phyloP scores from a whole-genome alignment of 768 basidiomycete genomes.

The Amanita molliuscula region DNA sequence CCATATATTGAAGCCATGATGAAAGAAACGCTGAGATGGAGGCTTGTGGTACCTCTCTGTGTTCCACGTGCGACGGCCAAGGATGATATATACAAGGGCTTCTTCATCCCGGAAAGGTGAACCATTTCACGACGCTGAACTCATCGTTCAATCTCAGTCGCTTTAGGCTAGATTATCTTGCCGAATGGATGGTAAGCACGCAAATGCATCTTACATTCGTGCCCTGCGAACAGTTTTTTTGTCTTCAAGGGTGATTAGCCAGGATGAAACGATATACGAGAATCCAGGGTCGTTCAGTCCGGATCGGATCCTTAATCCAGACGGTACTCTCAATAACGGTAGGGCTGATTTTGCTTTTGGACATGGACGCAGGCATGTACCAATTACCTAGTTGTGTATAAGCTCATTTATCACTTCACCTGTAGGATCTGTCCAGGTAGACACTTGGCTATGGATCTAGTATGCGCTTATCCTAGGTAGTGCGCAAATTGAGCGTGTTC shows the following conservation, averaged over 20 bases:
- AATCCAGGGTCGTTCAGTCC: background rate
- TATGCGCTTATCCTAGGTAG: background rate
- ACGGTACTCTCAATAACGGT: background rate
- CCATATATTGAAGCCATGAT: conserved; percentile 6
- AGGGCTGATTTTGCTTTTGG: background rate
- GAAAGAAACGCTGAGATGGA: conserved; percentile 4
- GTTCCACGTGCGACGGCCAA: background rate
- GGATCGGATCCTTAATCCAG: background rate
- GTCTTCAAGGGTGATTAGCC: background rate
- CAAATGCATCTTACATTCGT: background rate
- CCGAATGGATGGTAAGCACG: background rate
- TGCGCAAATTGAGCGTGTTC: too few relatives aligned
- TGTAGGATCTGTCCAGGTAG: conserved; percentile 14
- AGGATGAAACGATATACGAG: background rate
- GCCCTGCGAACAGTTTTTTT: background rate
- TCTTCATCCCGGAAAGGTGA: background rate
- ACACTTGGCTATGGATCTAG: conserved; percentile 13
- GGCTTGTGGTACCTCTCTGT: background rate
- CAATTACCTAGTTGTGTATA: too few relatives aligned
- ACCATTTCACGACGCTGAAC: background rate
- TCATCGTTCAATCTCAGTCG: too few relatives aligned
- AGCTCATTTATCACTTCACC: background rate
- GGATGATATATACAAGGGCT: background rate
- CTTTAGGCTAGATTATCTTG: background rate
- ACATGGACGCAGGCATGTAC: background rate